Percentiles rank a stretch among this genome's conserved stretches.
Conservation (phyloP, 768 basidiomycete genomes). For the Boletales sp. region DNA sequence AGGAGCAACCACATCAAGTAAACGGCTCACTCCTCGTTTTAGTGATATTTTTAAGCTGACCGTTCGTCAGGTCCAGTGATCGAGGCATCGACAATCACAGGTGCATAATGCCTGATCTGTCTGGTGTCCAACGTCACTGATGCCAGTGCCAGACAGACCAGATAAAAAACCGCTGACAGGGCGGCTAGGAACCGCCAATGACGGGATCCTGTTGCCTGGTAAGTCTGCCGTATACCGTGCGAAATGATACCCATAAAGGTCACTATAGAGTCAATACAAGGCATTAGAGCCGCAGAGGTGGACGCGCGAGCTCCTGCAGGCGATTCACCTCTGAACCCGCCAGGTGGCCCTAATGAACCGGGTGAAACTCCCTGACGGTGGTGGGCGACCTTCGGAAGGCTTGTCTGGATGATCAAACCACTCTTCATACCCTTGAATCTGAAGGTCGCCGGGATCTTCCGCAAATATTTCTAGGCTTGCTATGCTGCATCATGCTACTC, state of each 20-base stretch:
- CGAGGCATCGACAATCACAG: conserved; percentile 14
- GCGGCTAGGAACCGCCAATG: neutral
- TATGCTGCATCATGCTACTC: conserved; percentile 21
- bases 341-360: conserved; percentile 12
- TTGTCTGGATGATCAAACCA: conserved; percentile 41
- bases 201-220: conserved; percentile 7
- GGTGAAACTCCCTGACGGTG: conserved; percentile 40
- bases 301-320: neutral
- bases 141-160: conserved; percentile 8
- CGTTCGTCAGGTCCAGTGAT: conserved; percentile 20
- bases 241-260: conserved; percentile 8
- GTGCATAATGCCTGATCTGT: conserved; percentile 10
- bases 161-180: conserved; percentile 5
- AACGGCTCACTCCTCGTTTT: neutral
- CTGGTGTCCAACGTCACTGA: conserved; percentile 8
- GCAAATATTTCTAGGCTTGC: conserved; percentile 36
- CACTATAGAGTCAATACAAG: conserved; percentile 14
- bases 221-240: conserved; percentile 2
- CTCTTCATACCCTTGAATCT: conserved; percentile 40
- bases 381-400: conserved; percentile 46
- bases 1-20: conserved; percentile 27
- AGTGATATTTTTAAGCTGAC: conserved; percentile 7
- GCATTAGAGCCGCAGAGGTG: neutral
- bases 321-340: conserved; percentile 7
- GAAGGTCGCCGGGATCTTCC: conserved; percentile 48